Evolutionary conservation across 2,329 filamentous ascomycete species (phyloP).

Genomic region (Aureobasidium sp.): DNA sequence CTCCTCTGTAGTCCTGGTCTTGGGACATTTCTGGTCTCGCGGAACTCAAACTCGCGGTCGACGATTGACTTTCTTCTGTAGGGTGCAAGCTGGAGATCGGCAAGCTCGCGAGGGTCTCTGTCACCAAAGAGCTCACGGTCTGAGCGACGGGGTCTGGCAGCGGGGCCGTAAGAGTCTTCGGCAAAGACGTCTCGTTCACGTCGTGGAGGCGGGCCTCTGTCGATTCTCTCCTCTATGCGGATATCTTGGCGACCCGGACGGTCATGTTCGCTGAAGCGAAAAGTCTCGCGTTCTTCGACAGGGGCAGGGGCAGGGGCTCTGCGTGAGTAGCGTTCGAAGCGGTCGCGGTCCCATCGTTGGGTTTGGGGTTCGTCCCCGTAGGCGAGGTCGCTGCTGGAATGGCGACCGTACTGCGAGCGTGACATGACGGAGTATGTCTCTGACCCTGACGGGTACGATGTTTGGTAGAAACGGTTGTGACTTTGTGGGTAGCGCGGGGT

Average conservation of each 20-base stretch:
- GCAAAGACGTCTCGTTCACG: constrained; percentile 44
- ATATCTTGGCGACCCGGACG: constrained; percentile 36
- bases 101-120: constrained; percentile 39
- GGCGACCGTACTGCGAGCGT: constrained; percentile 11
- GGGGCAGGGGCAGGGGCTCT: constrained; percentile 23
- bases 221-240: constrained; percentile 35
- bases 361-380: constrained; percentile 36
- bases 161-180: constrained; percentile 39
- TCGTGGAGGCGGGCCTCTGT: constrained; percentile 25
- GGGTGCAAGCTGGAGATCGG: constrained; percentile 48
- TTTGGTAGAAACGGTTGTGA: constrained; percentile 9
- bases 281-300: constrained; percentile 35
- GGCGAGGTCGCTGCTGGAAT: constrained; percentile 37
- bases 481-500: constrained; percentile 7
- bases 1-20: constrained; percentile 67
- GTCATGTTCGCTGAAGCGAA: constrained; percentile 33
- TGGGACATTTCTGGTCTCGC: constrained; percentile 35
- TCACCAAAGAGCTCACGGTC: constrained; percentile 42
- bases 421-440: constrained; percentile 11
- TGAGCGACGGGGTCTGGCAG: constrained; percentile 29
- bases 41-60: constrained; percentile 47
- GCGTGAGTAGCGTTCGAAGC: constrained; percentile 39
- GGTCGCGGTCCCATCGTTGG: constrained; percentile 45
- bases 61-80: constrained; percentile 53
- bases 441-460: neutral